These are phyloP conservation scores for Colletotrichum paranaense DNA, from an alignment of 2,329 filamentous ascomycete species.

Conservation along the genomic window DNA sequence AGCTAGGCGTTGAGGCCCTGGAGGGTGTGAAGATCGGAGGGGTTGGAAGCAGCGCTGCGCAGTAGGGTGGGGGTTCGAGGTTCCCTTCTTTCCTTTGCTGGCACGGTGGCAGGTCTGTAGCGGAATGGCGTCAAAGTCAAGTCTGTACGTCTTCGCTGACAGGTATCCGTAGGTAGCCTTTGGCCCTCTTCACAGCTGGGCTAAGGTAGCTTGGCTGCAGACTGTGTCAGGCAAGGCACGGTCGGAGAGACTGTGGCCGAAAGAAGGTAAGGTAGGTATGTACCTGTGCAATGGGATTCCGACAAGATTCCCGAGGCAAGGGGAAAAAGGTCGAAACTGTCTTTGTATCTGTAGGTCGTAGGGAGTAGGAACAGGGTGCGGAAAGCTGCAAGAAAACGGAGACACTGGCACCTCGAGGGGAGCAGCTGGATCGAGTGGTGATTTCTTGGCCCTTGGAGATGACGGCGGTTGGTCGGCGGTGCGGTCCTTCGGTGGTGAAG, in stretches of 20 bases:
- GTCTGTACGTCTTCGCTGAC: background rate
- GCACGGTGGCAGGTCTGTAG: slow-evolving; percentile 2
- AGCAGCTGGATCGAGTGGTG: background rate
- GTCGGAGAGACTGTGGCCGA: background rate
- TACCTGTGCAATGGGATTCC: no score
- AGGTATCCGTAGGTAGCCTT: background rate
- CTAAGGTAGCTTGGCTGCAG: background rate
- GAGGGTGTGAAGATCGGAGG: slow-evolving; percentile 23
- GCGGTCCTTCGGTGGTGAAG: slow-evolving; percentile 27
- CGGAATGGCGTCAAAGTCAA: slow-evolving; percentile 1
- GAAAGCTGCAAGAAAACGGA: slow-evolving; percentile 24
- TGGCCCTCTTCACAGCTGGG: no score
- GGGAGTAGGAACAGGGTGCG: background rate
- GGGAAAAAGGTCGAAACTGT: background rate
- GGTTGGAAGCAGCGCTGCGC: slow-evolving; percentile 6
- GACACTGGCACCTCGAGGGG: slow-evolving; percentile 17
- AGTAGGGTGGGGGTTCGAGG: slow-evolving; percentile 3
- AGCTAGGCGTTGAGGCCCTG: background rate
- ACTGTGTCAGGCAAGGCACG: background rate
- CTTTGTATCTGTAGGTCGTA: background rate
- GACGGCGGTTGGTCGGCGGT: slow-evolving; percentile 29
- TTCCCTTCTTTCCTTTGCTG: slow-evolving; percentile 3
- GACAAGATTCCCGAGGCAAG: background rate
- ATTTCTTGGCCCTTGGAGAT: slow-evolving; percentile 1
- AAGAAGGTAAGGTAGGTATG: background rate